Conservation (phyloP, 306 rosid species). For the Rubus idaeus region DNA sequence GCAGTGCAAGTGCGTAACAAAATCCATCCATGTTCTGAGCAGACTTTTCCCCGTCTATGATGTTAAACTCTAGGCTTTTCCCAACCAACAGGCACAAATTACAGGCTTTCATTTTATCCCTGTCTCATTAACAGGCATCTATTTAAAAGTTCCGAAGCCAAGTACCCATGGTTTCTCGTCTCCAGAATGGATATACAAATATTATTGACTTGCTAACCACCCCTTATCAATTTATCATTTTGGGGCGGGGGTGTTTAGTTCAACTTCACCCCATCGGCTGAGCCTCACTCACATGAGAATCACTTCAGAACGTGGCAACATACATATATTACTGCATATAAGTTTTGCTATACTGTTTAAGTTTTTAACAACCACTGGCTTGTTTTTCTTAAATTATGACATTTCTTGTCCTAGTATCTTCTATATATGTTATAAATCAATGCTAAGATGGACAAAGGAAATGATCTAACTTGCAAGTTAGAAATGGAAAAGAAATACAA, state of each 20-base stretch:
- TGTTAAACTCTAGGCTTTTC: background rate
- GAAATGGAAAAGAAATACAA: background rate
- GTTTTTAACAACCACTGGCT: background rate
- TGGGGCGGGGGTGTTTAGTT: no score
- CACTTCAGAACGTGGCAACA: background rate
- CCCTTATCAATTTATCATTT: no score
- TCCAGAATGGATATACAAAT: background rate
- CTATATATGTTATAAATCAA: background rate
- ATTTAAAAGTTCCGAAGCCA: background rate
- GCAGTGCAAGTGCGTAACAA: background rate
- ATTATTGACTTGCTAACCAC: no score
- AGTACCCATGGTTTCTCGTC: background rate
- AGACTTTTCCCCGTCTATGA: background rate
- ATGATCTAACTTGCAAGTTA: background rate
- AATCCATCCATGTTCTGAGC: background rate
- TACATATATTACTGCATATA: background rate
- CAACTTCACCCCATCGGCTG: no score
- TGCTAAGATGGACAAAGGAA: background rate
- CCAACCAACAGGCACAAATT: background rate
- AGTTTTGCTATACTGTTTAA: background rate
- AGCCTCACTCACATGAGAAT: no score
- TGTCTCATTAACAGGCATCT: background rate
- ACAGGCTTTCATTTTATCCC: background rate
- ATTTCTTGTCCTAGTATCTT: background rate
- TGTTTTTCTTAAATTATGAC: background rate